Evolutionary conservation across 2,329 filamentous ascomycete genomes (phyloP), one percentile per base, ranked within the genome.

Genomic region (Xylaria multiplex): DNA sequence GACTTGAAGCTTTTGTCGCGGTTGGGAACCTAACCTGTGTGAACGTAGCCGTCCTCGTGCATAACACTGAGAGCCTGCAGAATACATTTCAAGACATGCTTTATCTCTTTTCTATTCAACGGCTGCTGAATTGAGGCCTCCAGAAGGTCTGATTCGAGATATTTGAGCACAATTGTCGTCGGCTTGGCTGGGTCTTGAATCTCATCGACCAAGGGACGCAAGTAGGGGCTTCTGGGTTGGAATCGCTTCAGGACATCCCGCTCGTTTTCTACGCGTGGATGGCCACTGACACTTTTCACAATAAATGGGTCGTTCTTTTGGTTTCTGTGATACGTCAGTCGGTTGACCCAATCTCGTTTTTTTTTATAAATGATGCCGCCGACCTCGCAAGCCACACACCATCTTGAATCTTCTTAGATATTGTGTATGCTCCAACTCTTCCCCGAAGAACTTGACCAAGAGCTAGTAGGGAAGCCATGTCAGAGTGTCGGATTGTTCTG

Each of bases 121-220:
- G 40, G 40, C 40, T 45, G 16, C 22, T 32, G 24, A 19, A 13
- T 11, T 32, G 54, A 35, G 8, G 16, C 30, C 3, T 35, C 3
- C 2, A 52, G 49, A 35, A 35, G 27, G 30, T 35, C 16, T 4
- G 30, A 35, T 5, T 52, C 30, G 5, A 35, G 30, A 13, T 52
- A 30, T 19, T 27, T 52, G 6, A 52, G 49, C 30, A 52, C 30
- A 52, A 52, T 52, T 19, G 24, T 37, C 19, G 42, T 27, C 22
- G 59, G 59, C 14, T 55, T 32, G 11, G 37, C 50, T 30, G 42
- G 59, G 9, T 61, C 50, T 42, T 55, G 42, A 22, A 61, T 55
- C 16, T 61, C 40, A n/a, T 61, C 50, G 1, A 61, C 8, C 42
- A 42, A 48, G 16, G 50, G 50, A 7, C 42, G 50, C 1, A 55